Evolutionary conservation across 2,329 filamentous ascomycete genomes (phyloP), one percentile per base, ranked within the genome.

Genomic region (Ophiostoma himal-ulmi): DNA sequence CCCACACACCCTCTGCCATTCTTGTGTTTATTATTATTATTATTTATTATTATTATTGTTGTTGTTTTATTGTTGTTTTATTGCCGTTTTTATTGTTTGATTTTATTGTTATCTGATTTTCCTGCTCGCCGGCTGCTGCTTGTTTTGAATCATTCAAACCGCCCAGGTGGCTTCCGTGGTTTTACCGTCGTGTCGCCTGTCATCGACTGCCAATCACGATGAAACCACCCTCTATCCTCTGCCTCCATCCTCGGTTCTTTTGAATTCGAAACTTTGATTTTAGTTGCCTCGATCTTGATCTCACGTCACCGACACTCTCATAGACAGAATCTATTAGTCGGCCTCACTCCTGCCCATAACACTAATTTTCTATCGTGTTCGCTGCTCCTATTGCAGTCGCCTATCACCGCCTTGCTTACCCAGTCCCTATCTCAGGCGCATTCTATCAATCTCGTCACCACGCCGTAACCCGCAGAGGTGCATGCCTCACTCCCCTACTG

Each of bases 1-100:
- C 70, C 52, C 22, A 26, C 60, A 62, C 57, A 62, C 20, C 37
- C 30, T 68, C 41, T 52, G n/a, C 39, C 37, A 34, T 64, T 57
- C 52, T 30, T 57, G n/a, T 1, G 17, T 57, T 26, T 22, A 8
- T 57, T 3, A 5, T 57, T 57, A 44, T 44, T 34, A 34, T 60
- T 60, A 26, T 14, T 1, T 60, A 20, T 34, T 4, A 6, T 30
- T 30, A 3, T 30, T 30, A 30, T 44, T 44, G 44, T 20, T 5
- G 6, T n/a, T 48, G 30, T n/a, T 20, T 48, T 14, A 7, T 20
- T n/a, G 37, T 39, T 39, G 44, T 48, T 20, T 20, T 5, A 20
- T n/a, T 48, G 30, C n/a, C n/a, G 14, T 4, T n/a, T 20, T 48
- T 14, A 7, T 20, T n/a, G 37, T 39, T 39, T 3, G 3, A 39